Percentiles rank a stretch among this genome's conserved stretches.
These are phyloP conservation scores for Penicillium lagena DNA, from an alignment of 495 filamentous ascomycete genomes.

Conservation along the genomic window DNA sequence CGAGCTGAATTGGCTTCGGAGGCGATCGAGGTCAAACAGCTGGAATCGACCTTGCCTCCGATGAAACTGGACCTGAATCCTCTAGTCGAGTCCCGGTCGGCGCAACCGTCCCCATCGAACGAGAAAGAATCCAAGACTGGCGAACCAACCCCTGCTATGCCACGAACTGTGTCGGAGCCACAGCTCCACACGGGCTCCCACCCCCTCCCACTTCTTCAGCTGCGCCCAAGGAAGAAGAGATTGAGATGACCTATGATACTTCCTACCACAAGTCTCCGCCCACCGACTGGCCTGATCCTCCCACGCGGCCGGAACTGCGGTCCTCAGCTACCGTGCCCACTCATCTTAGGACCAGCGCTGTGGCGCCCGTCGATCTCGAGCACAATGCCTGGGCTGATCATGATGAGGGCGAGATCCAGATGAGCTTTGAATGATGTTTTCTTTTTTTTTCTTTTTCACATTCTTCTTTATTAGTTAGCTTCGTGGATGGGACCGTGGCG, in stretches of 20 bases:
- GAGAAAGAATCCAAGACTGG: constrained; percentile 45
- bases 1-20: constrained; percentile 76
- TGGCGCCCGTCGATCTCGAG: constrained; percentile 40
- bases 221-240: constrained; percentile 38
- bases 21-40: constrained; percentile 67
- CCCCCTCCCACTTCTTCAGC: constrained; percentile 11
- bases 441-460: constrained; percentile 2
- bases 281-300: constrained; percentile 11
- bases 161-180: constrained; percentile 29
- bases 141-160: constrained; percentile 11
- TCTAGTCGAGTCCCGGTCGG: constrained; percentile 13
- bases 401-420: constrained; percentile 50
- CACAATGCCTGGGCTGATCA: constrained; percentile 82
- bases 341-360: constrained; percentile 15
- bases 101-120: constrained; percentile 24
- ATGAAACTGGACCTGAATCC: constrained; percentile 68
- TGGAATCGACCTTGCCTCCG: constrained; percentile 81
- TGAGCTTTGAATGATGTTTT: constrained; percentile 49
- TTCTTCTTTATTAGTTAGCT: neutral
- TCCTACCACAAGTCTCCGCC: constrained; percentile 37
- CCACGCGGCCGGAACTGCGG: constrained; percentile 32
- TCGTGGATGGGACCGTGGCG: neutral
- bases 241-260: constrained; percentile 72
- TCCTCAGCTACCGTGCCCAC: constrained; percentile 32
- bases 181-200: constrained; percentile 10